Base-by-base conservation (phyloP, 768 basidiomycete genomes). In the Trametes cinnabarina region DNA sequence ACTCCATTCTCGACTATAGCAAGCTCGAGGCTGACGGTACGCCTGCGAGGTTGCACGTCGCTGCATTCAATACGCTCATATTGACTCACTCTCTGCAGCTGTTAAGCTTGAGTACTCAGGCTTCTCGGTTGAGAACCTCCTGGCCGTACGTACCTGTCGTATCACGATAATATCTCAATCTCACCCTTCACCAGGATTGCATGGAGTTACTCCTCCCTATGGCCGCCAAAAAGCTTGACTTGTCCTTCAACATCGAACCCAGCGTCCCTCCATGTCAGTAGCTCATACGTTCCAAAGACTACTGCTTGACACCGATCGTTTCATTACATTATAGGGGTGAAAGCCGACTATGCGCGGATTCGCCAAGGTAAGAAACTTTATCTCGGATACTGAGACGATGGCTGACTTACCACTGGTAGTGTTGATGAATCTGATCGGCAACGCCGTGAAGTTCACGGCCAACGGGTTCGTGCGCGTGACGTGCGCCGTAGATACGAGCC, bases 1-100 rank as follows among this genome's bases (percentile, higher is more conserved):
- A 89, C 68, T 87, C 85, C 2, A 87, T 90, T 47, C 70, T 90
- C 62, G 88, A 90, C 66, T 90, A 89, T 71, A 88, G 86, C 71
- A 90, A 90, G 68, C 73, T 89, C 2, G 88, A 90, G 67, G 88
- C 87, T 19, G 88, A 85, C 11, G 30, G 30, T 32, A 32, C 5
- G 30, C 30, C 11, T 6, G 11, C 30, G 30, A 32, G 6, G 30
- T 5, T 11, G 6, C 30, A 32, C 11, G 30, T 32, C 30, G 30
- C 30, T 32, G 30, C 5, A 6, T 32, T 6, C 11, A 32, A 32
- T 32, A 32, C 11, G n/a, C n/a, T n/a, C n/a, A n/a, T n/a, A n/a
- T n/a, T n/a, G n/a, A n/a, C n/a, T n/a, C 2, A 34, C 9, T 10
- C 34, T 23, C 35, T 44, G 3, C 60, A 87, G 87, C 87, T 20